Base-by-base conservation (phyloP, 352 stramenopile species). In the Pythium graminicola region DNA sequence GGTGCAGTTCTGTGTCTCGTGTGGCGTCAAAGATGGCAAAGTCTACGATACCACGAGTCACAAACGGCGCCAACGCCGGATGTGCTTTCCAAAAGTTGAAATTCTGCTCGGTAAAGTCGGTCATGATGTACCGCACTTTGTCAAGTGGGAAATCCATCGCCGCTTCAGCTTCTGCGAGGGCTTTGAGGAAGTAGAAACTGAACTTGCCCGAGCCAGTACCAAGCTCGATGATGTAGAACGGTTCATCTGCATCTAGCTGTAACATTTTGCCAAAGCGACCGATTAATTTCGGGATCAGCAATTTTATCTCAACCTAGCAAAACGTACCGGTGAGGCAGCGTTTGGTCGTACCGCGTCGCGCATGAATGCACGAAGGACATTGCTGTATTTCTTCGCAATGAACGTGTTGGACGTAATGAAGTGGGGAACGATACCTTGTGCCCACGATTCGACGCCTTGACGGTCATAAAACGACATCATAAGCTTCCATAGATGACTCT, bases 381-480 rank as follows among this genome's bases (percentile, higher is more conserved):
- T 78, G 46, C 77, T 85, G 64, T 97, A 97, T 23, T 78, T 74
- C 51, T 90, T 89, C 32, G 85, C 91, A 52, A 98, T 97, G 69
- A 97, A 97, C 9, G 81, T 85, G 60, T 98, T 98, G 60, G 85
- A 98, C 24, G 91, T 97, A 64, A 98, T 97, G 56, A 98, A 98
- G 72, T 97, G 91, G 23, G 93, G 93, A 35, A 98, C 93, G 42
- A 98, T 97, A 41, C 89, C 91, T 50, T 97, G 73, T 10, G 81
- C 77, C 90, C 90, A 97, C 10, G 80, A 93, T 57, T 93, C 76
- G 46, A 88, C 72, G 39, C 86, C 83, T 44, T 90, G 76, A 38
- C 74, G 73, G 42, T 90, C 79, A 69, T 95, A 95, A 58, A 97
- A 97, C 11, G 85, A 96, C 84, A 96, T 97, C 91, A 97, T 97